phyloP scores from a whole-genome alignment of 805 yeast genomes.

The Starmerella tilneyi region DNA sequence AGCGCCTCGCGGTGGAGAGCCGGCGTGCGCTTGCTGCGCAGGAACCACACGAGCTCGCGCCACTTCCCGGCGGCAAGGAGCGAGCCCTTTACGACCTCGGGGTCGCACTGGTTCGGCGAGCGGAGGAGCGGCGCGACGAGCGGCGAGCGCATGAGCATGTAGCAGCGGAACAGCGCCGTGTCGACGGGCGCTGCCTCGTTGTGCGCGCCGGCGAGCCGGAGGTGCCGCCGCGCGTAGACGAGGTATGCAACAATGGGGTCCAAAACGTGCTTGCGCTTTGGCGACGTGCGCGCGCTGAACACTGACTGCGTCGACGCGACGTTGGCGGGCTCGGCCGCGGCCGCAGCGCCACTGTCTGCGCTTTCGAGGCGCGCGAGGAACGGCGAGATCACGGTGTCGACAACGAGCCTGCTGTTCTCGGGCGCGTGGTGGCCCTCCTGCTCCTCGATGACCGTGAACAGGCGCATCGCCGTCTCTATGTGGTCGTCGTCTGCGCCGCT shows the following conservation, averaged over 20 bases:
- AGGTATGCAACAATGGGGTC: conserved; percentile 18
- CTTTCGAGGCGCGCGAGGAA: background rate
- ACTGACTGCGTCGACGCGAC: conserved; percentile 1
- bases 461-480: conserved; percentile 16
- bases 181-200: conserved; percentile 44
- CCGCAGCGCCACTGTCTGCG: background rate
- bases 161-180: conserved; percentile 66
- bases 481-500: background rate
- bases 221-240: conserved; percentile 17
- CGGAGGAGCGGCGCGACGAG: conserved; percentile 76
- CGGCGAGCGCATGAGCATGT: conserved; percentile 55
- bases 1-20: conserved; percentile 53
- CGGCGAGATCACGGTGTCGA: conserved; percentile 1
- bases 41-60: conserved; percentile 69
- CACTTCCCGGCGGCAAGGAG: conserved; percentile 41
- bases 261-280: conserved; percentile 8
- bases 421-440: conserved; percentile 10
- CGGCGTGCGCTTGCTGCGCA: conserved; percentile 42
- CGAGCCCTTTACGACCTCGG: conserved; percentile 47
- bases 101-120: conserved; percentile 62
- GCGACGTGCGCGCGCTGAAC: conserved; percentile 3
- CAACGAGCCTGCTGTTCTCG: conserved; percentile 3
- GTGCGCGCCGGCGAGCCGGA: conserved; percentile 11
- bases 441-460: conserved; percentile 16
- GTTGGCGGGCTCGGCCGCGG: background rate